phyloP scores from a whole-genome alignment of 1,139 yeast genomes.

The Saccharomyces pastorianus region DNA sequence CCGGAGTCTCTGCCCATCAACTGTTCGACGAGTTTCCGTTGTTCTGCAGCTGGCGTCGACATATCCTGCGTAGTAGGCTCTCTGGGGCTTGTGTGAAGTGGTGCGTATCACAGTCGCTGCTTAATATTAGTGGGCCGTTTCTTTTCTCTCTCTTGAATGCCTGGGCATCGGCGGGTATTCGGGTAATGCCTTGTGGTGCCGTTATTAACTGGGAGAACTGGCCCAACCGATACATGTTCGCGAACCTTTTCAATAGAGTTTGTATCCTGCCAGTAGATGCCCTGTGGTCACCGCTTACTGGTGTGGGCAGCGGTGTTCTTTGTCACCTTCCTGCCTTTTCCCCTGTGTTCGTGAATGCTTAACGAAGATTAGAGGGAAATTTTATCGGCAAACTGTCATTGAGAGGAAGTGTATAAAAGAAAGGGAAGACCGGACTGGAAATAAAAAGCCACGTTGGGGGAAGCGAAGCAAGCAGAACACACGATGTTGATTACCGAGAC shows the following conservation, averaged over 20 bases:
- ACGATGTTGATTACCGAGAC: constrained; percentile 63
- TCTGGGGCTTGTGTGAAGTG: too few species aligned
- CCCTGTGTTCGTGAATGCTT: neutral
- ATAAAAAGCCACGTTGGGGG: too few species aligned
- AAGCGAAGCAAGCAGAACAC: neutral
- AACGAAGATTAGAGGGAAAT: neutral
- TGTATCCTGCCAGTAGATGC: too few species aligned
- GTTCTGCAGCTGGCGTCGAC: constrained; percentile 52
- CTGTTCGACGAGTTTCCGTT: constrained; percentile 68
- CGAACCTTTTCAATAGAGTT: too few species aligned
- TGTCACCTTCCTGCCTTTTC: neutral
- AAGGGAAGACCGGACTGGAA: neutral
- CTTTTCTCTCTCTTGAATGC: neutral
- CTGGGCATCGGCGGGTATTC: neutral
- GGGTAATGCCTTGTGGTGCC: neutral
- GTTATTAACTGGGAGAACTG: neutral
- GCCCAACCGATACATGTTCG: too few species aligned
- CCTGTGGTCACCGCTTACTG: neutral
- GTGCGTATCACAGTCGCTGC: too few species aligned
- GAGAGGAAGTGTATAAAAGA: neutral
- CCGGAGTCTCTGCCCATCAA: constrained; percentile 67
- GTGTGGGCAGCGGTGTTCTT: too few species aligned
- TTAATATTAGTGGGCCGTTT: neutral
- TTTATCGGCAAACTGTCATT: neutral
- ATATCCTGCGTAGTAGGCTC: neutral